Conservation (phyloP, 306 rosid genomes). For the Styphnolobium japonicum region DNA sequence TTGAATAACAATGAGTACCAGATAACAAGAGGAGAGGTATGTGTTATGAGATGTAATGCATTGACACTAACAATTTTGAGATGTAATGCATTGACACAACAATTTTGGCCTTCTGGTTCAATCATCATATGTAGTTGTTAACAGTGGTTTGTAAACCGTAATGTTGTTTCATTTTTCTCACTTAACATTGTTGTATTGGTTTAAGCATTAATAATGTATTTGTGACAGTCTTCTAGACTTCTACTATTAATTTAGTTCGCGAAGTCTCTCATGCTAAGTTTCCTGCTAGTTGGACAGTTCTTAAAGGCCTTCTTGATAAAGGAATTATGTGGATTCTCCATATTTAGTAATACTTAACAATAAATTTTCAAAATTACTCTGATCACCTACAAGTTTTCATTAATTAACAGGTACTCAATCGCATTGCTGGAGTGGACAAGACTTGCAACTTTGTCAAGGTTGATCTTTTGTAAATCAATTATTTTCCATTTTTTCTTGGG, state of each 20-base stretch:
- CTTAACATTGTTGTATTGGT: not conserved
- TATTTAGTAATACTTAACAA: not conserved
- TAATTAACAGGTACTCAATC: constrained; percentile 56
- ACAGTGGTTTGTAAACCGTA: no score
- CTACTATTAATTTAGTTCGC: not conserved
- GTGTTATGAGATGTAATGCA: not conserved
- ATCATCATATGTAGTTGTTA: not conserved
- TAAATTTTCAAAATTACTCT: not conserved
- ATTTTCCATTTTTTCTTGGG: not conserved
- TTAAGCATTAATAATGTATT: not conserved
- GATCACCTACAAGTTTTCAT: not conserved
- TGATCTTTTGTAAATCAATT: constrained; percentile 10
- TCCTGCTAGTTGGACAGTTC: not conserved
- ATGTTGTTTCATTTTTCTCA: not conserved
- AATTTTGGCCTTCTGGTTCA: not conserved
- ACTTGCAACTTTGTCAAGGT: constrained; percentile 75
- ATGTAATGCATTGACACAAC: not conserved
- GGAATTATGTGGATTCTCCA: not conserved
- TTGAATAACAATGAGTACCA: constrained; percentile 85
- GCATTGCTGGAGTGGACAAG: constrained; percentile 49
- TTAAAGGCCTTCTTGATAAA: not conserved
- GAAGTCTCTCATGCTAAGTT: not conserved
- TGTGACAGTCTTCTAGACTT: not conserved
- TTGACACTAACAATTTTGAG: not conserved
- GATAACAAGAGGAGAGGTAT: constrained; percentile 72